These are phyloP conservation scores for Nothopassalora personata DNA, from an alignment of 2,329 filamentous ascomycete species.

Conservation along the genomic window DNA sequence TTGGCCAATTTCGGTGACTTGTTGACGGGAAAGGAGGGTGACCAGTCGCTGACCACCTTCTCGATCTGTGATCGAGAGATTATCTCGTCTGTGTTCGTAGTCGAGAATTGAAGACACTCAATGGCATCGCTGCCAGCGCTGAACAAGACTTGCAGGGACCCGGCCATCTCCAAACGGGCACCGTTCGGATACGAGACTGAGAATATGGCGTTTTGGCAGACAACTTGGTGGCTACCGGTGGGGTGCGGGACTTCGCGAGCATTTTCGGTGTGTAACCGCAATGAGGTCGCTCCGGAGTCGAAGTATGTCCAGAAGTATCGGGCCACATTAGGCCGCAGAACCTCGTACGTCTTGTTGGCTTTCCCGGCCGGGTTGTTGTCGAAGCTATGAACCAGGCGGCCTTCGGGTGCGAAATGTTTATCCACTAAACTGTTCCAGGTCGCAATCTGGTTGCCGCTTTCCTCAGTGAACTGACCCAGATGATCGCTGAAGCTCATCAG, in stretches of 20 bases:
- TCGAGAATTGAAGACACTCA: constrained; percentile 77
- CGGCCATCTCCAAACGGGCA: constrained; percentile 52
- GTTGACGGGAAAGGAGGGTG: constrained; percentile 41
- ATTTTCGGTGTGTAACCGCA: constrained; percentile 79
- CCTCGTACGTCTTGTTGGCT: constrained; percentile 74
- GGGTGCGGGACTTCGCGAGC: constrained; percentile 53
- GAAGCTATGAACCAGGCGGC: constrained; percentile 58
- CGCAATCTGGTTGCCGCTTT: constrained; percentile 59
- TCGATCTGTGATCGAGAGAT: constrained; percentile 62
- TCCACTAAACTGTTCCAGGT: constrained; percentile 78
- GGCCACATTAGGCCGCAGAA: constrained; percentile 72
- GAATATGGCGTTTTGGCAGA: constrained; percentile 70
- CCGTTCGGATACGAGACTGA: constrained; percentile 85
- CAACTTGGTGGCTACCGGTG: constrained; percentile 65
- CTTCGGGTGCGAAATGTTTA: constrained; percentile 72
- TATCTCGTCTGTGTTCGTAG: constrained; percentile 73
- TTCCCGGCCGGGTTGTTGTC: constrained; percentile 26
- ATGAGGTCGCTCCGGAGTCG: constrained; percentile 74
- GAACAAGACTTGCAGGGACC: constrained; percentile 72
- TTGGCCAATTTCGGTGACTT: constrained; percentile 53
- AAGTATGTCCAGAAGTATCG: constrained; percentile 90
- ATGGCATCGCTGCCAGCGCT: constrained; percentile 68
- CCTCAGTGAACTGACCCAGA: constrained; percentile 50
- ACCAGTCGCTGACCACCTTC: constrained; percentile 41
- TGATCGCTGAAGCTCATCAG: constrained; percentile 54